phyloP scores from a whole-genome alignment of 2,329 filamentous ascomycete genomes.

The Xylogone sp. region DNA sequence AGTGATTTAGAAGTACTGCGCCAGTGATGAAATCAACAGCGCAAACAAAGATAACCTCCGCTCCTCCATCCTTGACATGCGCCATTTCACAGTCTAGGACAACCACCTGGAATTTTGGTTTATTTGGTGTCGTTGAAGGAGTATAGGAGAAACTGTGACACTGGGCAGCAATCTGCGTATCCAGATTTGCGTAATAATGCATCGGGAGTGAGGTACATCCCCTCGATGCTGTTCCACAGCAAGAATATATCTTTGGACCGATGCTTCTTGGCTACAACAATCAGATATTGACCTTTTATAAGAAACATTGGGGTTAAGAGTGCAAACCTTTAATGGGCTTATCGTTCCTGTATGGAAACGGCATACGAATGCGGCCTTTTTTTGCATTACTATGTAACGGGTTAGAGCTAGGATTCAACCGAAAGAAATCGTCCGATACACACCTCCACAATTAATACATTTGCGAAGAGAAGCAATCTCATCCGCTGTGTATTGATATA shows the following conservation, averaged over 20 bases:
- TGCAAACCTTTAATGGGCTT: constrained; percentile 4
- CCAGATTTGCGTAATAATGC: constrained; percentile 12
- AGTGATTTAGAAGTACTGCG: constrained; percentile 38
- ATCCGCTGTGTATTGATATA: constrained; percentile 6
- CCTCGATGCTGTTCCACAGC: constrained; percentile 5
- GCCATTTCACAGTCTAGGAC: constrained; percentile 48
- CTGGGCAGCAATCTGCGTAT: constrained; percentile 2
- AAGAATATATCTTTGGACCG: constrained; percentile 8
- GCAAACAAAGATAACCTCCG: constrained; percentile 33
- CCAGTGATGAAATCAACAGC: constrained; percentile 43
- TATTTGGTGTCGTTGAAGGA: constrained; percentile 3
- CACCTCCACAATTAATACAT: constrained; percentile 13
- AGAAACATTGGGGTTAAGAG: neutral
- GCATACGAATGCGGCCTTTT: neutral
- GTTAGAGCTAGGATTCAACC: no score
- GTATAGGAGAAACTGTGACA: constrained; percentile 11
- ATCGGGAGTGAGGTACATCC: constrained; percentile 11
- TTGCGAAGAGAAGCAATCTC: constrained; percentile 9
- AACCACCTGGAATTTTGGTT: constrained; percentile 30
- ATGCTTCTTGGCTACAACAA: constrained; percentile 1
- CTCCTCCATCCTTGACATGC: constrained; percentile 23
- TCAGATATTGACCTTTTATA: neutral
- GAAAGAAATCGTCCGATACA: neutral
- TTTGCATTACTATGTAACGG: no score
- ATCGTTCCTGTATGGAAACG: constrained; percentile 1